Base-by-base conservation (phyloP, 306 rosid genomes). In the Abrus pulchellus region DNA sequence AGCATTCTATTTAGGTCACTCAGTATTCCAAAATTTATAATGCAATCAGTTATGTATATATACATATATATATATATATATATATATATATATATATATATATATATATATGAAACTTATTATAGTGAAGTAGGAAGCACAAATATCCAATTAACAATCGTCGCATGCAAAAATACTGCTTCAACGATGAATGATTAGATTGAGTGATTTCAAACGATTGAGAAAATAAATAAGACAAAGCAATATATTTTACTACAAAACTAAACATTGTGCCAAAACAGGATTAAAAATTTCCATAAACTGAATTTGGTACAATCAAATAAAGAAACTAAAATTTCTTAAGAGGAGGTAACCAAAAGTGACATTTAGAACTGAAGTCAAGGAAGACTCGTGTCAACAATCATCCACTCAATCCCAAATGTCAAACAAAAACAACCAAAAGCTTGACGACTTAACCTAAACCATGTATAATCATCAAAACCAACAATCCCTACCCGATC, bases 281-380 rank as follows among this genome's bases (percentile, higher is more conserved):
- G 55, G 30, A 45, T 27, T 13, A 32, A 1, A 55, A 55, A 64
- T 7, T 9, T 66, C 28, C 59, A 28, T 62, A 44, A 53, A 5
- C 29, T 57, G 38, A 71, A 70, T 7, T 60, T 69, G 59, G 61
- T 44, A 62, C 27, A 82, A 57, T 50, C 45, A 48, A 29, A 66
- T 4, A 9, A 10, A 62, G 27, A 55, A 57, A 65, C 30, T 9
- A 68, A 54, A 38, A 29, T 66, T 78, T 30, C 81, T 64, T 64
- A 62, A 52, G 40, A 55, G 33, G 47, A 27, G 20, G 65, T 7
- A 20, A 38, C 36, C 49, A 86, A 48, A 59, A 76, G 62, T 54
- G 49, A 64, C 63, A 78, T 83, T 81, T 62, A 57, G 83, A 83
- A 20, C 83, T 77, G 81, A 88, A 76, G 86, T 88, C 89, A 76